Percentiles rank a stretch among this genome's conserved stretches.
These are phyloP conservation scores for Chaetomiaceae sp. DNA, from an alignment of 2,329 filamentous ascomycete species.

Conservation along the genomic window DNA sequence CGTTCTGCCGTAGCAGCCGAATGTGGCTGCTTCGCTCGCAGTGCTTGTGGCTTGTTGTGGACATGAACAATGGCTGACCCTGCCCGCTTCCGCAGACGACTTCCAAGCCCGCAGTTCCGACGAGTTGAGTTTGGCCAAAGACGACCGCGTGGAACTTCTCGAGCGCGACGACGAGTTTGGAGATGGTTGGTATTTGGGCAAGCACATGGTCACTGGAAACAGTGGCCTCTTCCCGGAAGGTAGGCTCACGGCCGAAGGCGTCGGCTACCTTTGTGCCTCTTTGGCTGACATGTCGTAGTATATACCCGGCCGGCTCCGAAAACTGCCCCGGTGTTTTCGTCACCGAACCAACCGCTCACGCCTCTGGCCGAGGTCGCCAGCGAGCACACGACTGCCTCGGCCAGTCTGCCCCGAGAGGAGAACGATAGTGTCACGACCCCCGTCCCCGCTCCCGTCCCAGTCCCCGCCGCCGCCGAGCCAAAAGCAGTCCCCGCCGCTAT, in stretches of 20 bases:
- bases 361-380: slow-evolving; percentile 29
- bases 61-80: slow-evolving; percentile 16
- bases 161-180: slow-evolving; percentile 86
- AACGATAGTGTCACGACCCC: slow-evolving; percentile 8
- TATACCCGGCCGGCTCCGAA: slow-evolving; percentile 25
- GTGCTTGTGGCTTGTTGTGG: not conserved
- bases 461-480: slow-evolving; percentile 9
- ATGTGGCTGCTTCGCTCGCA: not conserved
- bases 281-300: slow-evolving; percentile 28
- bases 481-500: slow-evolving; percentile 37
- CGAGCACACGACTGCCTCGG: slow-evolving; percentile 19
- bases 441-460: too few relatives aligned
- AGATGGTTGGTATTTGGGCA: slow-evolving; percentile 79
- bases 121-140: slow-evolving; percentile 83
- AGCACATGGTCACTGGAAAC: slow-evolving; percentile 67
- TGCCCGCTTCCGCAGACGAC: slow-evolving; percentile 60
- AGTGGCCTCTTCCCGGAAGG: slow-evolving; percentile 81
- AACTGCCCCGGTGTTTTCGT: slow-evolving; percentile 12
- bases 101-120: slow-evolving; percentile 89
- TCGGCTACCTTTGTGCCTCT: not conserved
- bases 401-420: slow-evolving; percentile 15
- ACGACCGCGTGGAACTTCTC: slow-evolving; percentile 76
- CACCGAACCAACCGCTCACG: slow-evolving; percentile 27
- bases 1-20: not conserved
- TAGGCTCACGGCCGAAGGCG: slow-evolving; percentile 38